Base-by-base conservation (phyloP, 305 asterid genomes). In the Ajuga reptans region DNA sequence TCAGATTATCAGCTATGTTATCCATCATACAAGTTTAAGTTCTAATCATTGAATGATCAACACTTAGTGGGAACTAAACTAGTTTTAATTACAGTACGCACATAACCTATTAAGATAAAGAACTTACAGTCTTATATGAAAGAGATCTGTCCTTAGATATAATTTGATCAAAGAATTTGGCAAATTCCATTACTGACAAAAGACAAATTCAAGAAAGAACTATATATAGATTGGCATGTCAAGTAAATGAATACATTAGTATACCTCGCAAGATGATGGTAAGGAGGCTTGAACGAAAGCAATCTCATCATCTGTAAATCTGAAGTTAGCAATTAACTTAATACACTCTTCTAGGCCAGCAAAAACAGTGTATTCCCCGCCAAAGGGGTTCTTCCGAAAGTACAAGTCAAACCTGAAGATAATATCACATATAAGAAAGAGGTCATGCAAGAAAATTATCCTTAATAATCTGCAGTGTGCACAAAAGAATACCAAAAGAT, bases 331-430 rank as follows among this genome's bases (percentile, higher is more conserved):
- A 70, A 92, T 85, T 65, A 92, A 77, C 78, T 64, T 87, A 64
- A 90, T 88, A 80, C 98, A 90, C 86, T 92, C 97, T 79, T 92
- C 98, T 66, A 92, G 80, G 66, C 98, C 98, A 76, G 98, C 97
- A 88, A 90, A 92, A 42, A 90, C 80, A 4, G 98, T 90, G 68
- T 90, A 92, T 79, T 92, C 97, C 56, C 97, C 97, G 1, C 98
- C 97, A 79, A 90, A 92, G 4, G 97, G 98, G 64, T 87, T 92
- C 67, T 56, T 85, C 71, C 98, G 81, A 71, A 84, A 88, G 66
- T 84, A 92, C 80, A 92, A 76, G 74, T 92, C 98, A 69, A 88
- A 92, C 89, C 97, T 92, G 88, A 80, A 73, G 50, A 57, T 9
- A 68, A 65, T 50, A 75, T 41, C 6, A 18, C 31, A 68, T 9